Base-by-base conservation (phyloP, 805 yeast genomes). In the Suhomyces kilbournensis region DNA sequence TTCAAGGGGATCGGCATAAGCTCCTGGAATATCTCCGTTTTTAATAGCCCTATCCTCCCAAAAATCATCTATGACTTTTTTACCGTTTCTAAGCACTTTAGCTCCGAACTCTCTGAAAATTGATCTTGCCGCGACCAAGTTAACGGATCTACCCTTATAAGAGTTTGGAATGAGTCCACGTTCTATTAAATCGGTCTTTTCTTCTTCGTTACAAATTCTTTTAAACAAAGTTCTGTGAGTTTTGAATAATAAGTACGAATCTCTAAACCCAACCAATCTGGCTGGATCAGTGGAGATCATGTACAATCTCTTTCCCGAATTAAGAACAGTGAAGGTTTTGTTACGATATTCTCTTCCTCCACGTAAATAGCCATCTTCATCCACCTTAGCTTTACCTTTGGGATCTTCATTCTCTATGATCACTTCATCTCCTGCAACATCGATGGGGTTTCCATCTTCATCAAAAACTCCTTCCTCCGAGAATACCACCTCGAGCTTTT, bases 231-330 rank as follows among this genome's bases (percentile, higher is more conserved):
- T 76, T 48, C 84, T 80, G 71, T 93, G 97, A 47, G 91, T 88
- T 65, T 92, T 96, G 72, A 93, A 91, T 54, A 93, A 76, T 49
- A 91, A 75, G 63, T 93, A 91, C 2, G 97, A 89, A 65, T 93
- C 97, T 60, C 97, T 80, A 71, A 91, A 89, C 3, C 97, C 98
- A 55, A 93, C 90, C 62, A 93, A 84, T 60, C 98, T 81, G 1
- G 99, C 97, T 2, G 97, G 97, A 65, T 94, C 99, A 0, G 98
- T 92, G 2, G 96, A 86, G 46, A 94, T 81, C 96, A 93, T 92
- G 68, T 83, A 94, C 53, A 85, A 76, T 57, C 85, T 78, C 19
- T 83, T 81, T 7, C 96, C 97, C 51, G 82, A 76, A 4, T 83
- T 85, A 42, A 74, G 64, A 7, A 87, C 75, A 5, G 84, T 84